A percentile compares a stretch with the other conserved stretches of the same genome.
phyloP scores from a whole-genome alignment of 352 stramenopile genomes.

The Phytophthora pini region DNA sequence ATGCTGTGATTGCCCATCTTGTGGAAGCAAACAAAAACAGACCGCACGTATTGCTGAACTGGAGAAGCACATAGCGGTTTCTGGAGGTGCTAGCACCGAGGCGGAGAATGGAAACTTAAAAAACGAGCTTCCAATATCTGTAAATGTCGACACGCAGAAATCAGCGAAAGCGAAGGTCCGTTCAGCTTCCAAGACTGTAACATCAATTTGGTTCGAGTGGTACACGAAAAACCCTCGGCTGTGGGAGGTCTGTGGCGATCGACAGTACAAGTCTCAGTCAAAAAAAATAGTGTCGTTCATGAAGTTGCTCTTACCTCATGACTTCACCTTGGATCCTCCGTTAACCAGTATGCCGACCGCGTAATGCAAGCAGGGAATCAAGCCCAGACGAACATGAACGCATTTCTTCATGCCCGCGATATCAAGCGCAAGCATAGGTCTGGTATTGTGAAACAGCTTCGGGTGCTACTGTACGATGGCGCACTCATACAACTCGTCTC shows the following conservation, averaged over 20 bases:
- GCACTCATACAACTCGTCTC: too few relatives aligned
- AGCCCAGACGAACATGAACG: conserved; percentile 8
- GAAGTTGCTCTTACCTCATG: conserved; percentile 15
- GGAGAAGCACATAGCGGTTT: too few relatives aligned
- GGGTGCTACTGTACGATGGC: too few relatives aligned
- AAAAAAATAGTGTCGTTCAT: conserved; percentile 14
- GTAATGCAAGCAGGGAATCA: not conserved
- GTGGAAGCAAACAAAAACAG: too few relatives aligned
- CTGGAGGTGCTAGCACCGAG: too few relatives aligned
- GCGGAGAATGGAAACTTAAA: not conserved
- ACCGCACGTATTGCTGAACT: too few relatives aligned
- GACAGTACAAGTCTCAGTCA: conserved; percentile 10
- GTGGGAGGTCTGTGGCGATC: conserved; percentile 3
- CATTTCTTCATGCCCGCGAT: conserved; percentile 1
- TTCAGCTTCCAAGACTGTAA: not conserved
- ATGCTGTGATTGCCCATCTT: too few relatives aligned
- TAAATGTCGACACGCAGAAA: too few relatives aligned
- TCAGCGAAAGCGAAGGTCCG: not conserved
- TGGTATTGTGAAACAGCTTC: too few relatives aligned
- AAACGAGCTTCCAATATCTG: too few relatives aligned
- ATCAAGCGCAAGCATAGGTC: conserved; percentile 12
- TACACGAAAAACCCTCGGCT: not conserved
- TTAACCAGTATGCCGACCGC: not conserved
- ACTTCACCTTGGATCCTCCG: conserved; percentile 1
- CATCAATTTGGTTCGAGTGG: conserved; percentile 11